Evolutionary conservation across 2,329 filamentous ascomycete species (phyloP), one percentile per base, ranked within the genome.

Genomic region (Zymoseptoria crescenta): DNA sequence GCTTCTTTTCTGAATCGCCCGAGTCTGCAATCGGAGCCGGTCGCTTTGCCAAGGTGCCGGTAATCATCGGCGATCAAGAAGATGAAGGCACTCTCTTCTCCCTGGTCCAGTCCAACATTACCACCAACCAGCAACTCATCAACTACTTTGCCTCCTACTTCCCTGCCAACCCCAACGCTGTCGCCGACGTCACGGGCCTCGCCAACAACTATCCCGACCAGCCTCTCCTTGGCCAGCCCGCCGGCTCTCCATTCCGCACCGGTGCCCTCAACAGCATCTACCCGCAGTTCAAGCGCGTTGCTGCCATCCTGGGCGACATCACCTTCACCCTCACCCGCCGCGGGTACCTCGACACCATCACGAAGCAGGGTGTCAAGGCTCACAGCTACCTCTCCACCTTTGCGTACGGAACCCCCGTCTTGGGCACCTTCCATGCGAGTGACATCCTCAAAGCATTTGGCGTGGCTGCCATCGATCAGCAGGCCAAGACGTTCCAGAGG

Each of bases 351-450:
- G 69, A 78, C 10, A 59, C 68, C 0, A 72, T 83, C 1, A 68
- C 71, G 0, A 56, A 74, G 1, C 62, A 84, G 85, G 0, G 65
- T 73, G 30, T 83, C 91, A 0, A 84, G 0, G 76, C 78, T 1
- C 94, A 88, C 88, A 89, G 86, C 0, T 94, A 91, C 74, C 80
- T 94, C 1, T 75, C 86, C 0, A 86, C 84, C 0, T 92, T 92
- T 74, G 74, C 87, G 75, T 84, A 86, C 69, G 86, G 86, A 8
- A 87, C 84, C 0, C 86, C 89, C 0, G 74, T 92, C 53, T 72
- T 93, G 0, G 89, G 90, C 19, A 92, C 88, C 0, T 88, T 90
- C 74, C 90, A 94, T 71, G 62, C 29, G 35, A 85, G 82, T 60
- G 86, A 86, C 0, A 74, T 92, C 53, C 72, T 93, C 0, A 89